Percentiles rank a stretch among this genome's conserved stretches.
These are phyloP conservation scores for Saccharomyces hybrid DNA, from an alignment of 1,139 yeast species.

Conservation along the genomic window DNA sequence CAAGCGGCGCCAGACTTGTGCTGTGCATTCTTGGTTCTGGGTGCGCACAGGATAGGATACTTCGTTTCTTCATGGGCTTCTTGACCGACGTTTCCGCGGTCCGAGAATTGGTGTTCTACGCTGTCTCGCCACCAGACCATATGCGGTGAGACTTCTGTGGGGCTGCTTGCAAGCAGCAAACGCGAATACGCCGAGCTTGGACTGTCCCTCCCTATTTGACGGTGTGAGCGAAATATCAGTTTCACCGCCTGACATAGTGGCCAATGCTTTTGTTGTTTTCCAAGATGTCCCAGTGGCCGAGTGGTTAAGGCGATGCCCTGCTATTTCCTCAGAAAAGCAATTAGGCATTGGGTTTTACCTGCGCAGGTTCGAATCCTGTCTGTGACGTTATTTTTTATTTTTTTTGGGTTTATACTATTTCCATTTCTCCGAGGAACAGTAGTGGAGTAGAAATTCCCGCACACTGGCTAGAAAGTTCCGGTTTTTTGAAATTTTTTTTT, in stretches of 20 bases:
- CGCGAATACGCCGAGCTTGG: no score
- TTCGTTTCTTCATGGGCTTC: no score
- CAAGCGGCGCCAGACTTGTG: no score
- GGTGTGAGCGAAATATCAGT: no score
- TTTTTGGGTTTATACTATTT: background rate
- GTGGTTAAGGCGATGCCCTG: constrained; percentile 88
- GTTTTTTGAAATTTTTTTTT: background rate
- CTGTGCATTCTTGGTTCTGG: no score
- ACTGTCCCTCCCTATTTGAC: no score
- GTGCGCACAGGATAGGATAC: no score
- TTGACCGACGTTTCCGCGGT: no score
- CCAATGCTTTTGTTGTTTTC: background rate
- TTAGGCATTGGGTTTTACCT: constrained; percentile 50
- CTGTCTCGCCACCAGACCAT: no score
- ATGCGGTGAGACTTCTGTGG: no score
- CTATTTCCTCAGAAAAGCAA: constrained; percentile 37
- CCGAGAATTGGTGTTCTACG: no score
- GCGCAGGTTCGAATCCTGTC: constrained; percentile 63
- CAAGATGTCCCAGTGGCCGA: constrained; percentile 63
- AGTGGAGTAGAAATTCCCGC: background rate
- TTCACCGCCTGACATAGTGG: background rate
- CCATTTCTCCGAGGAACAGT: background rate
- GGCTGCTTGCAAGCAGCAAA: no score
- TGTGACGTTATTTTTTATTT: constrained; percentile 38
- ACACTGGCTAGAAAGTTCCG: background rate